Evolutionary conservation across 139 green algal species (phyloP).

Genomic region (Microglena sp.): DNA sequence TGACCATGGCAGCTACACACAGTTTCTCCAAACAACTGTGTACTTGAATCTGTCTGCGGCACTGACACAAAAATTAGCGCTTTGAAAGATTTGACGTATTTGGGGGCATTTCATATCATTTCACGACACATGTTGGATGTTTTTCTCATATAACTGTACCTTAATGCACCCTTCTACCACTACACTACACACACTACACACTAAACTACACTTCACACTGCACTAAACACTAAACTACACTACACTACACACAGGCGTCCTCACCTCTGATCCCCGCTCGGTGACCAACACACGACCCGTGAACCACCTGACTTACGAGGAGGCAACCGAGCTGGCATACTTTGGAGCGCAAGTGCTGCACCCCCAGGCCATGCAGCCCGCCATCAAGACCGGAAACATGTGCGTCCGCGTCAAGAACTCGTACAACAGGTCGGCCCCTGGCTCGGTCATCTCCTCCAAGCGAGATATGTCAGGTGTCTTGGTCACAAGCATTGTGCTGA

Average conservation of each 20-base stretch:
- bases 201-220: too few relatives aligned
- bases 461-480: slow-evolving; percentile 71
- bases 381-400: slow-evolving; percentile 53
- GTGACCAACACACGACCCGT: slow-evolving; percentile 68
- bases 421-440: slow-evolving; percentile 77
- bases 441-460: slow-evolving; percentile 72
- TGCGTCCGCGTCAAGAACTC: slow-evolving; percentile 95
- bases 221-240: too few relatives aligned
- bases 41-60: too few relatives aligned
- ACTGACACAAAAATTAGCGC: too few relatives aligned
- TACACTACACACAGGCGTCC: slow-evolving; percentile 61
- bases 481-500: slow-evolving; percentile 93
- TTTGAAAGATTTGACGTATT: too few relatives aligned
- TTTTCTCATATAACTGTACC: too few relatives aligned
- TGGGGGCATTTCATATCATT: too few relatives aligned
- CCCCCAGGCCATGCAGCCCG: slow-evolving; percentile 90
- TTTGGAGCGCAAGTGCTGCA: slow-evolving; percentile 97
- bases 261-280: slow-evolving; percentile 87
- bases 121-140: too few relatives aligned
- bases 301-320: slow-evolving; percentile 88
- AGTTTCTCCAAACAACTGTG: too few relatives aligned
- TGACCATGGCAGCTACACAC: too few relatives aligned
- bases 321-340: slow-evolving; percentile 96
- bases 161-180: too few relatives aligned
- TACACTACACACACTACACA: not conserved